Evolutionary conservation across 371 early-diverging fungal genomes (phyloP), one percentile per base, ranked within the genome.

Genomic region (Mucor racemosus): DNA sequence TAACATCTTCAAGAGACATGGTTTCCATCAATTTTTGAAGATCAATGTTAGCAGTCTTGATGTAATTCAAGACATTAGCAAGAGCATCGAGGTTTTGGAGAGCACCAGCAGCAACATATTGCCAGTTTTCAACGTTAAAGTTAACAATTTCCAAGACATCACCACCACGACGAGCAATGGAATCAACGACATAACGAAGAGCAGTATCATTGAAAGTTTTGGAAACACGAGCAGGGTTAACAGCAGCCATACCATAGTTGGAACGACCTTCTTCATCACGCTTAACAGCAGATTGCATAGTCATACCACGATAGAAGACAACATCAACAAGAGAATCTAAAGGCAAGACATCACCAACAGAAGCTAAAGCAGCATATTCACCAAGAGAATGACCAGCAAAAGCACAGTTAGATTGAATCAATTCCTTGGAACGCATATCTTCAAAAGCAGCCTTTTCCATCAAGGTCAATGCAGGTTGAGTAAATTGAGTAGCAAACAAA

Each of bases 381-480:
- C 98, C 98, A 57, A 98, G 87, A 57, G 94, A 94, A 86, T 98
- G 98, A 69, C 98, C 98, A 64, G 98, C 97, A 75, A 95, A 98
- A 57, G 93, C 85, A 64, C 94, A 90, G 75, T 91, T 88, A 69
- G 84, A 72, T 73, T 92, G 94, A 59, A 97, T 91, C 48, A 97
- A 82, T 6, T 94, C 95, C 79, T 92, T 89, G 55, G 91, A 80
- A 54, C 91, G 87, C 96, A 97, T 95, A 70, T 97, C 98, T 66
- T 91, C 92, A 66, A 93, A 96, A 19, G 92, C 91, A 58, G 96
- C 95, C 86, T 93, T 94, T 76, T 95, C 98, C 90, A 95, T 92
- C 74, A 97, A 79, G 3, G 94, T 91, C 78, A 97, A 81, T 9
- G 95, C 93, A 40, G 96, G 93, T 79, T 98, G 98, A 34, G 98